Evolutionary conservation across 2,329 filamentous ascomycete genomes (phyloP).

Genomic region (Lomentospora prolificans): DNA sequence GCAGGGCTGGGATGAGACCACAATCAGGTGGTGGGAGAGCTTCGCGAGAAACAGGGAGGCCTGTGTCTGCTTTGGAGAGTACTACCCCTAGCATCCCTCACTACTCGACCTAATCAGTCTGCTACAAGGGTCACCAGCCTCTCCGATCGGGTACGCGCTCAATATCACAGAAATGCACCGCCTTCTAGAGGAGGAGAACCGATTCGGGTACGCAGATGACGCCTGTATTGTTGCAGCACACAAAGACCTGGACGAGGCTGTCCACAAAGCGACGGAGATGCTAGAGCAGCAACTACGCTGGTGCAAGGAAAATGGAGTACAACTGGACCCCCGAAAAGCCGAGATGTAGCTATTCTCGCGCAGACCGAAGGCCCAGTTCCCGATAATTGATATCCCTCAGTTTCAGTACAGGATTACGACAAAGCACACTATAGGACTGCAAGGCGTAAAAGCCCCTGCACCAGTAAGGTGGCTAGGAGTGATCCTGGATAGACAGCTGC

Average conservation of each 20-base stretch:
- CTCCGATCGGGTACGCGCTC: conserved; percentile 8
- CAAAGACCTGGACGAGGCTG: not conserved
- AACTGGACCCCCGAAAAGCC: not conserved
- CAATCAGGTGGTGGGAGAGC: conserved; percentile 4
- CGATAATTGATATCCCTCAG: not conserved
- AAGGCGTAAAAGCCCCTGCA: not conserved
- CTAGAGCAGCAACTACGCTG: not conserved
- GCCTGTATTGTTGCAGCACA: conserved; percentile 1
- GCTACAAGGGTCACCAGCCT: conserved; percentile 9
- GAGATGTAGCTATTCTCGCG: not conserved
- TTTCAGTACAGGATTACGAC: not conserved
- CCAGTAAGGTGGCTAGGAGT: not conserved
- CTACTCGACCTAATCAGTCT: not conserved
- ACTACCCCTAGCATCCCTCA: not conserved
- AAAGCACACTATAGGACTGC: not conserved
- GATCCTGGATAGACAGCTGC: not conserved
- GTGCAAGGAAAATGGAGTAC: not conserved
- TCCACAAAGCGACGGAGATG: not conserved
- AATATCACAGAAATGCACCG: conserved; percentile 8
- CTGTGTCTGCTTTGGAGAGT: conserved; percentile 2
- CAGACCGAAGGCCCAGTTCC: not conserved
- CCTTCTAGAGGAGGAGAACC: not conserved
- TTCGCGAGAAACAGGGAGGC: conserved; percentile 6
- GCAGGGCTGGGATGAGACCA: conserved; percentile 6
- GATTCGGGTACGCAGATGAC: conserved; percentile 8